Evolutionary conservation across 1,284 basidiomycete species (phyloP), one percentile per base, ranked within the genome.

Genomic region (Stygiomarasmius scandens): DNA sequence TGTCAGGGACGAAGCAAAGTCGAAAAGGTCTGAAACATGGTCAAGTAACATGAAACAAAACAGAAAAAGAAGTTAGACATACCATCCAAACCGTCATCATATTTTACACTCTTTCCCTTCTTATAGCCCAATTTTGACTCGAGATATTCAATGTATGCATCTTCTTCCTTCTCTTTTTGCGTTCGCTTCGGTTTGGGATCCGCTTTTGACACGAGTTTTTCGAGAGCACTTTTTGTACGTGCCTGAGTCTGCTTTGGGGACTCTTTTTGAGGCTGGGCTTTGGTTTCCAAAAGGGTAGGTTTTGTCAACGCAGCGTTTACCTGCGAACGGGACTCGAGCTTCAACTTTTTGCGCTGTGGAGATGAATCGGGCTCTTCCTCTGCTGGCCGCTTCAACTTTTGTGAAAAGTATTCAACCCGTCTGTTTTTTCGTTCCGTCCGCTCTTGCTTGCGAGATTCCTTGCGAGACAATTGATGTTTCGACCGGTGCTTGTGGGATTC

Each of bases 71-170:
- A 32, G 3, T 63, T 11, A 10, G 2, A 52, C 77, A 38, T 65
- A 84, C 86, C 86, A 59, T 80, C 82, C n/a, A 86, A 66, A n/a
- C 77, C 83, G 75, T 84, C 81, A 66, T 84, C 86, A 58, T 88
- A 89, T 44, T 72, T 74, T 61, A 75, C 68, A 43, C 63, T 74
- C 58, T 69, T 77, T 66, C 66, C 64, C 59, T 77, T 78, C 34
- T 74, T 67, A 62, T 84, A 81, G 20, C 86, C 83, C 16, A 95
- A 77, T 69, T 86, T 86, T 11, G 80, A 77, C 70, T 95, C 93
- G 11, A 95, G 75, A 76, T 89, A 86, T 1, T 83, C 79, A 49
- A 94, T 95, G 67, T 93, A 90, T 1, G 78, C 78, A 64, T 93
- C 91, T 63, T 94, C 93, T 27, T 85, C 78, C 45, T 82, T 76